These are phyloP conservation scores for Trichoderma pleuroti DNA, from an alignment of 2,329 filamentous ascomycete genomes.

Conservation along the genomic window DNA sequence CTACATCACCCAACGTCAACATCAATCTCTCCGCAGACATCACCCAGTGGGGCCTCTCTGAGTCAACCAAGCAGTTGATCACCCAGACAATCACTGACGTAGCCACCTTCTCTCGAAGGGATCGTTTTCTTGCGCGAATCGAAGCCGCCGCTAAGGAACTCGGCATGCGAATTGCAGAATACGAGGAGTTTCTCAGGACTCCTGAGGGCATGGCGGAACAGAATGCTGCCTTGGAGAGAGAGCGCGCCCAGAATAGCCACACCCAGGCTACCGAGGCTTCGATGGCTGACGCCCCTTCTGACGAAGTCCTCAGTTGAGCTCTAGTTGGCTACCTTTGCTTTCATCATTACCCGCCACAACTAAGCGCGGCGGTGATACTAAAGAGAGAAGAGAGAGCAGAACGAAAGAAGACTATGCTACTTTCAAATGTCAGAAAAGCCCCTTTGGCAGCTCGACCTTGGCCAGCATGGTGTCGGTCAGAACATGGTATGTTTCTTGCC, in stretches of 20 bases:
- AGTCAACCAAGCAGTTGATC: constrained; percentile 26
- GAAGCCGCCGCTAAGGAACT: constrained; percentile 54
- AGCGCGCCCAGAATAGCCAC: constrained; percentile 19
- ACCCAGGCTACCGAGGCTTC: constrained; percentile 15
- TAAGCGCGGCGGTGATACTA: neutral
- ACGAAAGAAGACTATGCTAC: neutral
- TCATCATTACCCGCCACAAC: neutral
- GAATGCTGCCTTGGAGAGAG: constrained; percentile 26
- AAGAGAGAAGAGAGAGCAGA: neutral
- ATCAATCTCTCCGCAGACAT: constrained; percentile 25
- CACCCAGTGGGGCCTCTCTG: constrained; percentile 34
- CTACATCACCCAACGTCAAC: neutral
- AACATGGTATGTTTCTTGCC: neutral
- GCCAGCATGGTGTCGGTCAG: neutral
- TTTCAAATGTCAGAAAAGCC: neutral
- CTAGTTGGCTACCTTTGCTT: neutral
- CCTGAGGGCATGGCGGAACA: constrained; percentile 29
- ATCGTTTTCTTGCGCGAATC: constrained; percentile 49
- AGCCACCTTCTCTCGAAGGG: constrained; percentile 40
- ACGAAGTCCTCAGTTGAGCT: neutral
- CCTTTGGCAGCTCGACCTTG: neutral
- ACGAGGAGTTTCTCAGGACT: constrained; percentile 41
- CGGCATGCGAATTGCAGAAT: constrained; percentile 50
- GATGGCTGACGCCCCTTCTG: constrained; percentile 14
- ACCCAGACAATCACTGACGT: constrained; percentile 45